Evolutionary conservation across 2,329 filamentous ascomycete species (phyloP), one percentile per base, ranked within the genome.

Genomic region (Xylaria sp.): DNA sequence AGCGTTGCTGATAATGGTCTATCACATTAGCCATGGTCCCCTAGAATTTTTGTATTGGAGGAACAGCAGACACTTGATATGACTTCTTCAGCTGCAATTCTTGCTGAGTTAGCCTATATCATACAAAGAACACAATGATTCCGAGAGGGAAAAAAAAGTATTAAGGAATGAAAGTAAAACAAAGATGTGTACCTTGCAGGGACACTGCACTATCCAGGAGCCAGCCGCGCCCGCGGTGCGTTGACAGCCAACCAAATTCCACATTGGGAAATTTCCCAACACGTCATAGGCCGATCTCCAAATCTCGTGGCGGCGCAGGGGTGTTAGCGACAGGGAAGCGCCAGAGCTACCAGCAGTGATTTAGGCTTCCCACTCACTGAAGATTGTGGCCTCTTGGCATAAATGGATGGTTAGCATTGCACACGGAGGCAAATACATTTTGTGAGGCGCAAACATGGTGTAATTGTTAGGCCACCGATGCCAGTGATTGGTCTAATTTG

Each of bases 241-340:
- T 59, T 37, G 58, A 39, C 39, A 69, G 58, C 69, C 69, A 72
- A 72, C 66, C 34, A 60, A 69, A 59, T 70, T 69, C 60, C 57
- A 31, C 34, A 65, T 67, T 64, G 56, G 65, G 67, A 67, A 67
- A 62, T 55, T 69, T 66, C 67, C 70, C 15, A 66, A 69, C 52
- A 69, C 67, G 61, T 72, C 69, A 61, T 66, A 52, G 56, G 62
- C 15, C 25, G 41, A 51, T 20, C 48, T 63, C 25, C 10, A 41
- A 62, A 62, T 70, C 56, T 20, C 63, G 52, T 63, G 61, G 28
- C 46, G 55, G 54, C 34, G 52, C 65, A 67, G 55, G 58, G 69
- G 63, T 18, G 31, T 34, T 46, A 37, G 59, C 59, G 18, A 44
- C 66, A 52, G 56, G 60, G 63, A 51, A 60, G 69, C 63, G 63